These are phyloP conservation scores for Solidago caesia DNA, from an alignment of 129 eudicot species.

Conservation along the genomic window DNA sequence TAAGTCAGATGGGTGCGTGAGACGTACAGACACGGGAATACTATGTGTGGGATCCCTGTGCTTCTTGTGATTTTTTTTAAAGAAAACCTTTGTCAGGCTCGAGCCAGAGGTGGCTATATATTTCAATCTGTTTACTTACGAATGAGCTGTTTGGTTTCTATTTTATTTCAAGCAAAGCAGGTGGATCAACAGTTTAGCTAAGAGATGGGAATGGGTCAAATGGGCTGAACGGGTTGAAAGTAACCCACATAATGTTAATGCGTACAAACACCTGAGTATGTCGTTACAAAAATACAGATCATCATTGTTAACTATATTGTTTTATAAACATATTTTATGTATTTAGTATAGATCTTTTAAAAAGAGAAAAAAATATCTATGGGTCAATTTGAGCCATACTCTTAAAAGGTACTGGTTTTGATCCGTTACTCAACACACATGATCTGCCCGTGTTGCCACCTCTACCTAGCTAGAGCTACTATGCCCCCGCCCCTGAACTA, in stretches of 20 bases:
- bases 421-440: not conserved
- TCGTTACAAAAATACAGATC: not conserved
- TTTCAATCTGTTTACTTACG: not conserved
- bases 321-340: too few relatives aligned
- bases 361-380: not conserved
- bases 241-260: not conserved
- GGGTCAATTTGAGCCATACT: not conserved
- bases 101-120: not conserved
- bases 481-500: not conserved
- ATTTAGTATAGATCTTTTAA: not conserved
- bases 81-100: not conserved
- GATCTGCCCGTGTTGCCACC: not conserved
- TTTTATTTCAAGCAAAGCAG: not conserved
- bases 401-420: not conserved
- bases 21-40: not conserved
- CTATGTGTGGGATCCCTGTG: not conserved
- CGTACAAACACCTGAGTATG: not conserved
- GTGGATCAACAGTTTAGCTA: not conserved
- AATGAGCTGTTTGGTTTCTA: not conserved
- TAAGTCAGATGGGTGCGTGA: not conserved
- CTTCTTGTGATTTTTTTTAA: not conserved
- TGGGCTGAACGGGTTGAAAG: not conserved
- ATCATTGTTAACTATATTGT: not conserved
- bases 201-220: not conserved
- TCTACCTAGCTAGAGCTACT: not conserved